Percentiles rank a stretch among this genome's conserved stretches.
Evolutionary conservation across 169 alveolate genomes (phyloP).

Genomic region (Theileria luwenshuni): DNA sequence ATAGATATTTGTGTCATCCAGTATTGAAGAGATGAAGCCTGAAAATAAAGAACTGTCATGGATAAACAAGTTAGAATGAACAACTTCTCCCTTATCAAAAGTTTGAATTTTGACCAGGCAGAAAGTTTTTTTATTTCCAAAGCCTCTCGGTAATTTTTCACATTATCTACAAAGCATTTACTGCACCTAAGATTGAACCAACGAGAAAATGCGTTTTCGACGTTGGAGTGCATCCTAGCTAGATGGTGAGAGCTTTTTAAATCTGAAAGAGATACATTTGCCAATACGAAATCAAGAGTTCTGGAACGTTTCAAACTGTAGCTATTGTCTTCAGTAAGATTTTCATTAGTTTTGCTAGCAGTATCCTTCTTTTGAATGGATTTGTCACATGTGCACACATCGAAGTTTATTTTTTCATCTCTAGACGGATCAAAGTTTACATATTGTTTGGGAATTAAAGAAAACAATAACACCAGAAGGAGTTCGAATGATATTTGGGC

Average conservation of each 20-base stretch:
- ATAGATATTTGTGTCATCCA: constrained; percentile 85
- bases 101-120: constrained; percentile 65
- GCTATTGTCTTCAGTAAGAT: too few species aligned
- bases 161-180: constrained; percentile 11
- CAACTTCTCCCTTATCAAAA: constrained; percentile 63
- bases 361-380: not conserved
- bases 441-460: constrained; percentile 28
- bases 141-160: not conserved
- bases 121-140: constrained; percentile 24
- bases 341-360: too few species aligned
- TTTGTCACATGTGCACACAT: not conserved
- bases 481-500: constrained; percentile 25
- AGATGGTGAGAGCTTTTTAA: not conserved
- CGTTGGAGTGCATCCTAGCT: not conserved
- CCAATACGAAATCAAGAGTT: not conserved
- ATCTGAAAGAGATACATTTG: not conserved
- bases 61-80: constrained; percentile 78
- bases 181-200: not conserved
- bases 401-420: not conserved
- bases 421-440: constrained; percentile 29
- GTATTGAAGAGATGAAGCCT: constrained; percentile 85
- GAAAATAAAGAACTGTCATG: constrained; percentile 73
- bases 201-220: not conserved
- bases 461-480: constrained; percentile 13
- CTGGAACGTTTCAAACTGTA: too few species aligned